phyloP scores from a whole-genome alignment of 768 basidiomycete species.

The Sistotremastrum niveocremeum region DNA sequence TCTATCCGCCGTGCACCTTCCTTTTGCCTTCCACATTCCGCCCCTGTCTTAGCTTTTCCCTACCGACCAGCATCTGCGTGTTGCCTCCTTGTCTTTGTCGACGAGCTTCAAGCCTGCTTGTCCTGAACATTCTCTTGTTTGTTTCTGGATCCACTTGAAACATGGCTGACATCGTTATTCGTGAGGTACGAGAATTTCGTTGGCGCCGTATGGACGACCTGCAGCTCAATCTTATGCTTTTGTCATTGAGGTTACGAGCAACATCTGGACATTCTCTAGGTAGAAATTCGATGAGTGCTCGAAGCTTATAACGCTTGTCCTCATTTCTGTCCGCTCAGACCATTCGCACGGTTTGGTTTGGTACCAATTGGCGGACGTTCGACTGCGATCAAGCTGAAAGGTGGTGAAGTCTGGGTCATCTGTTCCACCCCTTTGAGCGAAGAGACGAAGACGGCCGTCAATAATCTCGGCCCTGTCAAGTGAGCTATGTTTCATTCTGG shows the following conservation, averaged over 20 bases:
- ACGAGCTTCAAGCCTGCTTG: too few relatives aligned
- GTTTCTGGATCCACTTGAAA: too few relatives aligned
- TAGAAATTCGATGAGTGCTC: slow-evolving; percentile 5
- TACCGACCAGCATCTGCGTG: too few relatives aligned
- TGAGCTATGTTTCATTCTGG: slow-evolving; percentile 2
- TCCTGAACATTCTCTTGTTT: too few relatives aligned
- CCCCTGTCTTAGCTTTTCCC: too few relatives aligned
- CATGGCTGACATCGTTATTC: slow-evolving; percentile 12
- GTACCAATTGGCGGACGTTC: slow-evolving; percentile 27
- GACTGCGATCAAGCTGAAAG: slow-evolving; percentile 24
- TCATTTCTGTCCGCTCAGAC: not conserved
- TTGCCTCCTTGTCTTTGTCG: too few relatives aligned
- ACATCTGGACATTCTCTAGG: slow-evolving; percentile 23
- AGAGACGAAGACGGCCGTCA: slow-evolving; percentile 17
- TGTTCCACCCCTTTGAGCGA: slow-evolving; percentile 22
- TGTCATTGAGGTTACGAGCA: slow-evolving; percentile 16
- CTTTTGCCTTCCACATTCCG: too few relatives aligned
- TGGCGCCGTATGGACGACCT: too few relatives aligned
- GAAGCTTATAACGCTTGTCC: not conserved
- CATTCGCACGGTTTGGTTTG: slow-evolving; percentile 17
- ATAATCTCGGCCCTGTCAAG: slow-evolving; percentile 19
- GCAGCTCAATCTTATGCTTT: too few relatives aligned
- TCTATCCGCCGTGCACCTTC: too few relatives aligned
- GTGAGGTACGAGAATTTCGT: slow-evolving; percentile 9
- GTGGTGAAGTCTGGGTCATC: slow-evolving; percentile 21